Conservation (phyloP, 2,329 filamentous ascomycete genomes). For the Cladobotryum protrusum region DNA sequence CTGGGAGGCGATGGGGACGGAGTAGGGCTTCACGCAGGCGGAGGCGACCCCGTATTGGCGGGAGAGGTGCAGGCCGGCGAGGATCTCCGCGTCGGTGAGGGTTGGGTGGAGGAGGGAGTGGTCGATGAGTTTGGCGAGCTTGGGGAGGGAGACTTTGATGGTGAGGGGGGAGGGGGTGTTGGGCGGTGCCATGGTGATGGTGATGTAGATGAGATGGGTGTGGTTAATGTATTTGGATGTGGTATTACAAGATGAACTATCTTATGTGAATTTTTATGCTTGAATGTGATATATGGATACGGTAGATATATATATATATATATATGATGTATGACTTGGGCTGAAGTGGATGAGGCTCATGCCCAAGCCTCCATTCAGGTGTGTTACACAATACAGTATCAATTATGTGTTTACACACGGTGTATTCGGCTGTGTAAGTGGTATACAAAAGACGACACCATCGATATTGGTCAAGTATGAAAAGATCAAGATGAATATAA, state of each 20-base stretch:
- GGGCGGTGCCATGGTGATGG: slow-evolving; percentile 1
- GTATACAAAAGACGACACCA: no score
- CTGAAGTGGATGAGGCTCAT: background rate
- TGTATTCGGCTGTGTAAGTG: no score
- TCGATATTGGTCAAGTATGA: no score
- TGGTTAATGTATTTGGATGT: background rate
- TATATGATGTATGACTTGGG: slow-evolving; percentile 6
- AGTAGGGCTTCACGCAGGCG: slow-evolving; percentile 54
- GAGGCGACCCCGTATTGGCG: slow-evolving; percentile 45
- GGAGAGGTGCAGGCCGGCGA: slow-evolving; percentile 41
- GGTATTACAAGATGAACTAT: background rate
- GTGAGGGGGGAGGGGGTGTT: slow-evolving; percentile 22
- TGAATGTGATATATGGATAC: slow-evolving; percentile 1
- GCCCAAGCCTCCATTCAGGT: no score
- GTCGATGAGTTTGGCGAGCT: slow-evolving; percentile 51
- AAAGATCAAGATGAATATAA: no score
- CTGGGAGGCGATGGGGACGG: slow-evolving; percentile 40
- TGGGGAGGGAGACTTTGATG: slow-evolving; percentile 36
- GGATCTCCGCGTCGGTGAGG: slow-evolving; percentile 50
- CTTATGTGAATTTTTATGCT: background rate
- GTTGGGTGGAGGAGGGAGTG: slow-evolving; percentile 57
- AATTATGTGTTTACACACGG: no score
- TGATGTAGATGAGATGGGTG: background rate
- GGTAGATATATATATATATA: slow-evolving; percentile 9
- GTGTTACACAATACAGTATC: no score